Evolutionary conservation across 2,329 filamentous ascomycete genomes (phyloP).

Genomic region (Samsoniella hepiali): DNA sequence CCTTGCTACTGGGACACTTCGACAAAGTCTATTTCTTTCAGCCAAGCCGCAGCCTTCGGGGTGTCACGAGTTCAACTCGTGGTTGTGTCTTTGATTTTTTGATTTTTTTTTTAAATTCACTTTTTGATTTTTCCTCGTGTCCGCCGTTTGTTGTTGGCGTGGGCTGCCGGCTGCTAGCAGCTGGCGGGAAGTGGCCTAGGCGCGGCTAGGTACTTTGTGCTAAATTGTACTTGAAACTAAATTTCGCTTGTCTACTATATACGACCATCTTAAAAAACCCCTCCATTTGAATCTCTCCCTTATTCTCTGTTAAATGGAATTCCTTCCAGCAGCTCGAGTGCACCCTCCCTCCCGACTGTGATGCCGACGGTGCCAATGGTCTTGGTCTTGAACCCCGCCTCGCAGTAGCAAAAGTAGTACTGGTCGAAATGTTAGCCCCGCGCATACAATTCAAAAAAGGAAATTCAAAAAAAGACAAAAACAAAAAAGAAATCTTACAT

Average conservation of each 20-base stretch:
- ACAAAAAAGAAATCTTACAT: slow-evolving; percentile 48
- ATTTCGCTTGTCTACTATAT: too few relatives aligned
- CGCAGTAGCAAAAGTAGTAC: slow-evolving; percentile 75
- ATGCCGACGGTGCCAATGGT: slow-evolving; percentile 71
- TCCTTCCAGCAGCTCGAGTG: slow-evolving; percentile 65
- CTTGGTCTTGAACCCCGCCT: slow-evolving; percentile 69
- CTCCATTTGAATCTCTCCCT: not conserved
- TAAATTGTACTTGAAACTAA: too few relatives aligned
- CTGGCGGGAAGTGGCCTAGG: too few relatives aligned
- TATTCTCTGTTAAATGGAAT: slow-evolving; percentile 53
- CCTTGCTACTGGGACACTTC: too few relatives aligned
- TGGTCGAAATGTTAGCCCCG: slow-evolving; percentile 25
- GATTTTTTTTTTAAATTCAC: not conserved
- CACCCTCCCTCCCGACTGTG: slow-evolving; percentile 63
- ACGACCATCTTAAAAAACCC: too few relatives aligned
- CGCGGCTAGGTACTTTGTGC: too few relatives aligned
- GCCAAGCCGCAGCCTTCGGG: not conserved
- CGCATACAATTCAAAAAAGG: slow-evolving; percentile 1
- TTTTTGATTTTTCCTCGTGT: too few relatives aligned
- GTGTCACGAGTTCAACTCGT: not conserved
- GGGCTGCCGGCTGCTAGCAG: too few relatives aligned
- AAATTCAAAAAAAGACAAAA: slow-evolving; percentile 2
- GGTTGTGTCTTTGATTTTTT: slow-evolving; percentile 6
- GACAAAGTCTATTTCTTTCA: not conserved
- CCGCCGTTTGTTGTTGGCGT: too few relatives aligned